Evolutionary conservation across 331 rosid genomes (phyloP).

Genomic region (Quercus lobata): DNA sequence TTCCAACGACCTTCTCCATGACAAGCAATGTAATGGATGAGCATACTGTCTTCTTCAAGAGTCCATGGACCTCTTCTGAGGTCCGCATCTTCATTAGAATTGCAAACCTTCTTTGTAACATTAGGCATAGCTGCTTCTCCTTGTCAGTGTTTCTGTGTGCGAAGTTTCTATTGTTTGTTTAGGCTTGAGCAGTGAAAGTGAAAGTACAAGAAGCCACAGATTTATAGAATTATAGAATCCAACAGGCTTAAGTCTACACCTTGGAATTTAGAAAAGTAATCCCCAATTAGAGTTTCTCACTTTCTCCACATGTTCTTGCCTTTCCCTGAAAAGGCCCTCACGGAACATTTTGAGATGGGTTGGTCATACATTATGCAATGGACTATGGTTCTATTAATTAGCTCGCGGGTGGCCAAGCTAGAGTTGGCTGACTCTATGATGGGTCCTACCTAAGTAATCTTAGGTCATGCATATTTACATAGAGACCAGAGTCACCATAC

Average conservation of each 20-base stretch:
- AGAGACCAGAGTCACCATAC: neutral
- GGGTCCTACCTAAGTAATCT: conserved; percentile 28
- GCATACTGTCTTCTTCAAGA: conserved; percentile 83
- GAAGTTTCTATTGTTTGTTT: neutral
- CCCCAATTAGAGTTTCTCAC: conserved; percentile 19
- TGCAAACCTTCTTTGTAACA: conserved; percentile 27
- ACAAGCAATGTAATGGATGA: conserved; percentile 69
- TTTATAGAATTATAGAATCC: conserved; percentile 45
- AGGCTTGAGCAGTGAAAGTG: conserved; percentile 20
- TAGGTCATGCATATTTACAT: conserved; percentile 10
- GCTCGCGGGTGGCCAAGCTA: conserved; percentile 26
- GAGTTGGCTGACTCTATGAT: conserved; percentile 8
- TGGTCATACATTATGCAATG: conserved; percentile 22
- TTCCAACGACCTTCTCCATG: conserved; percentile 98
- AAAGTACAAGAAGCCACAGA: neutral
- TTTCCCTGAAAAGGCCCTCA: conserved; percentile 5
- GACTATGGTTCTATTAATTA: conserved; percentile 10
- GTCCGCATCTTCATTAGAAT: conserved; percentile 44
- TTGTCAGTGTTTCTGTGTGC: neutral
- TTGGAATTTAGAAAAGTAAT: conserved; percentile 7
- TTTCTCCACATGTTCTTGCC: conserved; percentile 19
- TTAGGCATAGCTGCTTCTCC: conserved; percentile 45
- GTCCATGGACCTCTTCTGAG: conserved; percentile 95
- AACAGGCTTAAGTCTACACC: conserved; percentile 12
- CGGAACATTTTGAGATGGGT: conserved; percentile 37